Conservation (phyloP, 2,329 filamentous ascomycete genomes). For the Fusarium pseudoanthophilum region DNA sequence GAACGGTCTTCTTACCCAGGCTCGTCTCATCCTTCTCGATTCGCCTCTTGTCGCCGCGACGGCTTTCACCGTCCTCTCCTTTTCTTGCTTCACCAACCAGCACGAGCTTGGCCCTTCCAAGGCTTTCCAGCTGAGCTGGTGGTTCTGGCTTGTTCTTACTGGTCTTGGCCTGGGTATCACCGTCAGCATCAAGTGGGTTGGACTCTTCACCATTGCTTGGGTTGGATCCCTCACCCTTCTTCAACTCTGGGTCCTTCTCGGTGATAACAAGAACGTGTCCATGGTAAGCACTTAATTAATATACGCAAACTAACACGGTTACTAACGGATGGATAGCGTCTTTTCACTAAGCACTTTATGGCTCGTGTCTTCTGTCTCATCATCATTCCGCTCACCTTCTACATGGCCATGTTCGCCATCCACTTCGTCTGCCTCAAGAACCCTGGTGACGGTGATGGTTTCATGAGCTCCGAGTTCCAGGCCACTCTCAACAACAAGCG, state of each 20-base stretch:
- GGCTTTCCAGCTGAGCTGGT: conserved; percentile 92
- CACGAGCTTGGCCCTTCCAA: conserved; percentile 91
- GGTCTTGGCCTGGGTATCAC: conserved; percentile 91
- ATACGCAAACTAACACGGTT: too few species aligned
- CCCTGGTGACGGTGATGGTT: conserved; percentile 96
- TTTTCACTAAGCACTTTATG: conserved; percentile 94
- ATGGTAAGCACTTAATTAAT: conserved; percentile 60
- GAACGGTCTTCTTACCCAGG: conserved; percentile 95
- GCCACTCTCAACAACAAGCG: conserved; percentile 95
- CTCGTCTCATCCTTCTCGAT: conserved; percentile 93
- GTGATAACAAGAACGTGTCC: conserved; percentile 87
- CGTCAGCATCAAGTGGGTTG: conserved; percentile 98
- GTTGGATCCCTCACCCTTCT: conserved; percentile 89
- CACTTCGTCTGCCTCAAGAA: conserved; percentile 95
- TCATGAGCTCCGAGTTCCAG: conserved; percentile 99
- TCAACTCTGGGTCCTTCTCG: conserved; percentile 95
- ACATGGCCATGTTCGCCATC: conserved; percentile 96
- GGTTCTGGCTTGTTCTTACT: conserved; percentile 94
- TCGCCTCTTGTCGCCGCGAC: conserved; percentile 94
- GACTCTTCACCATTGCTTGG: conserved; percentile 98
- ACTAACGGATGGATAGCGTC: conserved; percentile 59
- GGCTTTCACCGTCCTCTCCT: conserved; percentile 88
- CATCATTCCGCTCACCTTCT: conserved; percentile 87
- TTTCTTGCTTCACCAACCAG: conserved; percentile 94
- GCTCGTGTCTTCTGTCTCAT: conserved; percentile 92